Base-by-base conservation (phyloP, 345 rosid species). In the Lenwebbia sp. region DNA sequence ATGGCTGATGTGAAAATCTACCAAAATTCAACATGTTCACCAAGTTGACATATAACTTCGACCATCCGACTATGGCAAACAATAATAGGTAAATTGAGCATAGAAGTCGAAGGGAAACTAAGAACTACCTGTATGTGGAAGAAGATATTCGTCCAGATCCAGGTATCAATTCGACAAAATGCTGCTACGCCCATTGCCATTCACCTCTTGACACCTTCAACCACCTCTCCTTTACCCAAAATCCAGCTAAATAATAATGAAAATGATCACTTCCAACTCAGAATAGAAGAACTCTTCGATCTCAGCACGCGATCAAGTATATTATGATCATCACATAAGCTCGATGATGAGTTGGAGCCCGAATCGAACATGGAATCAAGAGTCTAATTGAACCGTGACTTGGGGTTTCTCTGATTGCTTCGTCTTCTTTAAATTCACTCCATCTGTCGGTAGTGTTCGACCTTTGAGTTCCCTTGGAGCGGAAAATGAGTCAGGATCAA, bases 131-230 rank as follows among this genome's bases (percentile, higher is more conserved):
- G 13, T 53, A n/a, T n/a, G 44, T 58, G 28, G 90, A 87, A 47
- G 88, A 82, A 86, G 89, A 88, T 51, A 87, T 83, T 74, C 82
- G 84, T 74, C 92, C 89, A 82, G 88, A 91, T 81, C 90, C 91
- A 85, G 89, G 86, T 37, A 88, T 88, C 86, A 88, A 82, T 83
- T 90, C 88, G 83, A 86, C 89, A 54, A 88, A 90, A 83, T 49
- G 87, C 25, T 86, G 83, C 23, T 84, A 52, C 49, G 82, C 21
- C 52, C 83, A 58, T 85, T 83, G 51, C 30, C 62, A 37, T 37
- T 54, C 7, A 83, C 52, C 82, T 87, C 88, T 57, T 52, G 76
- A 26, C 60, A 78, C 87, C 65, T 88, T 5, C 85, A 83, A 30
- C 87, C 75, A 6, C 83, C 83, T 85, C 87, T 88, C 25, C 65